Evolutionary conservation across 768 basidiomycete species (phyloP).

Genomic region (Lenzites betulinus): DNA sequence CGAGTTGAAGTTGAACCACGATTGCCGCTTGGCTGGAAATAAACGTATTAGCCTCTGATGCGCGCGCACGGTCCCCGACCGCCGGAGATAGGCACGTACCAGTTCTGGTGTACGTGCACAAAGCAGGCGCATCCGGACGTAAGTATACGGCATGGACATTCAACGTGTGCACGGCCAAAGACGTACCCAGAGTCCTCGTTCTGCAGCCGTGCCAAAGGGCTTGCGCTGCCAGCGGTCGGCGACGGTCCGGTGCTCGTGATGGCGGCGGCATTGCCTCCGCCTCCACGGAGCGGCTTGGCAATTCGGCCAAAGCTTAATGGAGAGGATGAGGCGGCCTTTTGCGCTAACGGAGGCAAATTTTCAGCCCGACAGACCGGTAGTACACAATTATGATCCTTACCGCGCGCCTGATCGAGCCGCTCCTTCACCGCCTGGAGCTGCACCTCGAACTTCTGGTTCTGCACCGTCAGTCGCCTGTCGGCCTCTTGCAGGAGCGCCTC

Average conservation of each 20-base stretch:
- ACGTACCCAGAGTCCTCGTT: slow-evolving; percentile 68
- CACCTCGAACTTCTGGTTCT: slow-evolving; percentile 95
- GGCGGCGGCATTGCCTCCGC: slow-evolving; percentile 63
- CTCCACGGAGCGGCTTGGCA: slow-evolving; percentile 94
- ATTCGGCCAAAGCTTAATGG: slow-evolving; percentile 89
- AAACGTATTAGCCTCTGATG: slow-evolving; percentile 17
- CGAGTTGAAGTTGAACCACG: slow-evolving; percentile 86
- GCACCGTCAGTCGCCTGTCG: slow-evolving; percentile 86
- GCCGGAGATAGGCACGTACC: slow-evolving; percentile 13
- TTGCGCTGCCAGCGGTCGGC: slow-evolving; percentile 51
- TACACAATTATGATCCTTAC: slow-evolving; percentile 44
- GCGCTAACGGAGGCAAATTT: slow-evolving; percentile 49
- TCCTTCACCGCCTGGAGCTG: slow-evolving; percentile 92
- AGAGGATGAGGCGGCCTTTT: slow-evolving; percentile 72
- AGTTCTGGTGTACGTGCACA: slow-evolving; percentile 4
- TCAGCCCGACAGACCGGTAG: slow-evolving; percentile 15
- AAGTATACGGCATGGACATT: neutral
- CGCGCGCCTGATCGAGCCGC: slow-evolving; percentile 88
- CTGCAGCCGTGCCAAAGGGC: slow-evolving; percentile 73
- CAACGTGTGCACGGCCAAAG: neutral
- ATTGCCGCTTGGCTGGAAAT: slow-evolving; percentile 78
- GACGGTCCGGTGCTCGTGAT: slow-evolving; percentile 43
- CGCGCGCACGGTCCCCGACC: neutral
- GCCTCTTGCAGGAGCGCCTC: slow-evolving; percentile 92
- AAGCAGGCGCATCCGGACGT: slow-evolving; percentile 12